Evolutionary conservation across 495 filamentous ascomycete genomes (phyloP).

Genomic region (Choiromyces venosus): DNA sequence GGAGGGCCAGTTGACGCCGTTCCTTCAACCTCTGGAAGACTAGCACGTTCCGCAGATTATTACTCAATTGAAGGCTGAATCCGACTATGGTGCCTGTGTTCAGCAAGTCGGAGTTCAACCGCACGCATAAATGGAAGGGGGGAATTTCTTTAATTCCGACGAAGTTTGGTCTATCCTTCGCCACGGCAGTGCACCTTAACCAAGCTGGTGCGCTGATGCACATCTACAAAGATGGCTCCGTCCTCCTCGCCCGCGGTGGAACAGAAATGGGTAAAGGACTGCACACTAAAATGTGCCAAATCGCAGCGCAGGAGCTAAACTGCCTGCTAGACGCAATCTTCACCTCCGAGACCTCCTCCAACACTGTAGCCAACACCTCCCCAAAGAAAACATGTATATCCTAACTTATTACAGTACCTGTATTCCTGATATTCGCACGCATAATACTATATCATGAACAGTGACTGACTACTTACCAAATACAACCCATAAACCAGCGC

Average conservation of each 20-base stretch:
- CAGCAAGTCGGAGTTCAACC: constrained; percentile 43
- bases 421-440: too few relatives aligned
- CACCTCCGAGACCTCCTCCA: too few relatives aligned
- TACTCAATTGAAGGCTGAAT: constrained; percentile 41
- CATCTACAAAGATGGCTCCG: constrained; percentile 46
- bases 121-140: constrained; percentile 45
- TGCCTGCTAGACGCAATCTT: constrained; percentile 43
- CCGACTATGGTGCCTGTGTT: constrained; percentile 43
- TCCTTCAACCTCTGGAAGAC: constrained; percentile 45
- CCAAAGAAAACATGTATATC: too few relatives aligned
- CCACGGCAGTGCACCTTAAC: constrained; percentile 46
- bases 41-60: constrained; percentile 46
- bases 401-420: too few relatives aligned
- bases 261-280: constrained; percentile 46
- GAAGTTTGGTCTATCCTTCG: constrained; percentile 47
- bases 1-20: constrained; percentile 44
- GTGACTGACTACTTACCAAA: too few relatives aligned
- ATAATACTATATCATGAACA: too few relatives aligned
- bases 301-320: constrained; percentile 46
- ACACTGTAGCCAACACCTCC: too few relatives aligned
- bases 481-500: too few relatives aligned
- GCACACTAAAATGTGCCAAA: constrained; percentile 47
- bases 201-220: constrained; percentile 45
- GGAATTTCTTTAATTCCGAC: constrained; percentile 46
- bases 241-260: constrained; percentile 46